Conservation (phyloP, 140 eudicot species). For the Ambrosia hybrid region DNA sequence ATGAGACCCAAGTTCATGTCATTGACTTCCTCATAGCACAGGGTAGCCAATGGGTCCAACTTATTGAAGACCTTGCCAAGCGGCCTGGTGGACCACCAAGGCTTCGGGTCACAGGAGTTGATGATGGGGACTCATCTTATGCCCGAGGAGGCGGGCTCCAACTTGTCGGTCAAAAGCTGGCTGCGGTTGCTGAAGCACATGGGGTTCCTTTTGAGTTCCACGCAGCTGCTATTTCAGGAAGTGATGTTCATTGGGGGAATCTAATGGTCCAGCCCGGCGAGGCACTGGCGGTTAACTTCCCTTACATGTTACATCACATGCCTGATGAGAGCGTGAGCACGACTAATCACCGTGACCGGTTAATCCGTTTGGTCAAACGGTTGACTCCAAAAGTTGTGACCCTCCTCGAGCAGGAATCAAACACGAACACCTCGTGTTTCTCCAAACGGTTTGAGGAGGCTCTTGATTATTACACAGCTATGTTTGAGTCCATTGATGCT, state of each 20-base stretch:
- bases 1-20: constrained; percentile 43
- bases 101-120: constrained; percentile 54
- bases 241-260: constrained; percentile 34
- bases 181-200: constrained; percentile 24
- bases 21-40: constrained; percentile 53
- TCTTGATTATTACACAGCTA: constrained; percentile 46
- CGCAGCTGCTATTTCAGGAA: constrained; percentile 35
- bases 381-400: constrained; percentile 52
- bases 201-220: constrained; percentile 54
- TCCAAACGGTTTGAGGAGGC: constrained; percentile 50
- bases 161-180: constrained; percentile 37
- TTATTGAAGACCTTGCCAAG: constrained; percentile 45
- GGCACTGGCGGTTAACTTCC: constrained; percentile 57
- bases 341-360: constrained; percentile 48
- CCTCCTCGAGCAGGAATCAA: constrained; percentile 57
- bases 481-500: constrained; percentile 62
- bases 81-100: constrained; percentile 55
- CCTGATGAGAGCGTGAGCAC: constrained; percentile 64
- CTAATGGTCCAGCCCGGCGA: constrained; percentile 40
- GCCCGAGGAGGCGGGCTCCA: constrained; percentile 54
- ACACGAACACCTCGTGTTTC: constrained; percentile 54
- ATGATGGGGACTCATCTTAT: constrained; percentile 44
- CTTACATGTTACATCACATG: constrained; percentile 56
- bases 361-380: constrained; percentile 43
- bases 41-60: constrained; percentile 57